Conservation (phyloP, 1,284 basidiomycete genomes). For the Somion occarium region DNA sequence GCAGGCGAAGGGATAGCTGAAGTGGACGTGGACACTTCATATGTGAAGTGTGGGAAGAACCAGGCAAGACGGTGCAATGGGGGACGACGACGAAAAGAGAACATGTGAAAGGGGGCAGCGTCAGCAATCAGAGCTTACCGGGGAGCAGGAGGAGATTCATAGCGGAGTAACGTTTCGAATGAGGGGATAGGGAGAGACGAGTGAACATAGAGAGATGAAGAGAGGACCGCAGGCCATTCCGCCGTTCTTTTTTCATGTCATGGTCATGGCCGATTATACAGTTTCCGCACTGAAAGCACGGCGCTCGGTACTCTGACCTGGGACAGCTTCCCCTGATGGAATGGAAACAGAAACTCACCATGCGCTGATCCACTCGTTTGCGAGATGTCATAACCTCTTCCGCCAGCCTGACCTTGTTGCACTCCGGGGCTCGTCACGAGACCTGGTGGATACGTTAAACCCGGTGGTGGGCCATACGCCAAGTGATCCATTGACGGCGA, state of each 20-base stretch:
- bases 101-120: conserved; percentile 23
- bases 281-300: conserved; percentile 82
- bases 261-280: conserved; percentile 59
- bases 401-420: conserved; percentile 14
- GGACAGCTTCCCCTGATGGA: conserved; percentile 62
- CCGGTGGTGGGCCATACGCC: conserved; percentile 60
- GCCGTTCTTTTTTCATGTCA: conserved; percentile 20
- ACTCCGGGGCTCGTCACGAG: conserved; percentile 20
- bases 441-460: conserved; percentile 44
- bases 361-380: conserved; percentile 39
- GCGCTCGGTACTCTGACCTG: conserved; percentile 72
- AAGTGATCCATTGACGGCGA: conserved; percentile 24
- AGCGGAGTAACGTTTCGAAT: not conserved
- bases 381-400: conserved; percentile 24
- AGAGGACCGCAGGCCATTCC: conserved; percentile 25
- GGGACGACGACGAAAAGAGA: conserved; percentile 24
- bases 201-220: conserved; percentile 24
- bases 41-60: conserved; percentile 19
- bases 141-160: conserved; percentile 9
- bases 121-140: conserved; percentile 33
- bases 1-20: conserved; percentile 39
- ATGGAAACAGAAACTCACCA: conserved; percentile 60
- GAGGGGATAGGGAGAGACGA: conserved; percentile 15
- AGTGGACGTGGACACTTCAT: conserved; percentile 45
- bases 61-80: not conserved